Percentiles rank a stretch among this genome's conserved stretches.
Conservation (phyloP, 345 rosid genomes). For the Capsella bursapastoris region DNA sequence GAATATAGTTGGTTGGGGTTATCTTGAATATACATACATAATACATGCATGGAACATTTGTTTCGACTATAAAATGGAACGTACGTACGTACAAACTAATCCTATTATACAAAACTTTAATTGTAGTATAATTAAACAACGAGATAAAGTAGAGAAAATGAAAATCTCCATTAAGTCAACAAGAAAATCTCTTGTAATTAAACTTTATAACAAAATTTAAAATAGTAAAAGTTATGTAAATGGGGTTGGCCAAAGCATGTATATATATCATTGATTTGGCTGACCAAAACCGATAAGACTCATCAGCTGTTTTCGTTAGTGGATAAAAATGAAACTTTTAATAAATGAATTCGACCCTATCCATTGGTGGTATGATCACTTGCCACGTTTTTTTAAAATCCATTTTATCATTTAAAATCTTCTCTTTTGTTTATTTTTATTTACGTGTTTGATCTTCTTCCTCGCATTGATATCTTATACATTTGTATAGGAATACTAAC, state of each 20-base stretch:
- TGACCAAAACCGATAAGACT: conserved; percentile 24
- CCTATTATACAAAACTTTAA: conserved; percentile 33
- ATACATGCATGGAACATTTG: conserved; percentile 5
- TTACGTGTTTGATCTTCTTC: conserved; percentile 37
- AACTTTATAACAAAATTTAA: neutral
- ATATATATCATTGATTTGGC: conserved; percentile 15
- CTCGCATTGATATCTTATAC: conserved; percentile 14
- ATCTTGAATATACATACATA: conserved; percentile 2
- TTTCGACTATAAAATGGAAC: neutral
- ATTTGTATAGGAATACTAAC: too few relatives aligned
- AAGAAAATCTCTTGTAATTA: neutral
- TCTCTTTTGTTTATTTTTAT: neutral
- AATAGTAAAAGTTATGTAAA: neutral
- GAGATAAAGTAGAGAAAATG: conserved; percentile 1
- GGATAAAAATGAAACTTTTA: conserved; percentile 15
- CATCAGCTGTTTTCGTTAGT: conserved; percentile 9
- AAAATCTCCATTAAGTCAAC: conserved; percentile 14
- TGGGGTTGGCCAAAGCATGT: conserved; percentile 14
- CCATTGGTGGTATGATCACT: conserved; percentile 31
- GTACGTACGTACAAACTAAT: conserved; percentile 31
- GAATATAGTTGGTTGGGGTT: conserved; percentile 1
- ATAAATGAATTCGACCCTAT: conserved; percentile 32
- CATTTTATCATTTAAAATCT: conserved; percentile 1
- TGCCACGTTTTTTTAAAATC: conserved; percentile 22
- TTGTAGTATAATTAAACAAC: neutral